Evolutionary conservation across 2,329 filamentous ascomycete species (phyloP), one percentile per base, ranked within the genome.

Genomic region (Colletotrichum aenigma): DNA sequence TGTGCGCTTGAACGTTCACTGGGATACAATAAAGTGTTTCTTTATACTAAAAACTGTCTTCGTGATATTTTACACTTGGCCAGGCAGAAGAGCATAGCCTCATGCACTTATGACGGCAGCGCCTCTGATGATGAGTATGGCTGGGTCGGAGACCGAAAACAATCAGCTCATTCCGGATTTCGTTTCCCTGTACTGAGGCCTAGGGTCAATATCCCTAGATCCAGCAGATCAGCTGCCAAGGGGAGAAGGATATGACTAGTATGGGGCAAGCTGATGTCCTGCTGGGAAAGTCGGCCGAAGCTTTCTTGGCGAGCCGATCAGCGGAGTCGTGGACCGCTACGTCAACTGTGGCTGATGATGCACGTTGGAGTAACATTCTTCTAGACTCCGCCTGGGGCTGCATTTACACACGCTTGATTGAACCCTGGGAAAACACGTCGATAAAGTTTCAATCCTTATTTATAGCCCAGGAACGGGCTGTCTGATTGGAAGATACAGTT

Each of bases 221-320:
- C 38, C 60, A 30, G 66, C n/a, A 24, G 28, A 36, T 34, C 65
- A 34, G 43, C 52, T 58, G 71, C 71, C 71, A 74, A 66, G 71
- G 15, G 36, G n/a, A 52, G 16, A 52, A 13, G 12, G 12, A 52
- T 52, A 52, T 21, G 43, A 24, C 43, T 21, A 13, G 18, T 52
- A 6, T 12, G 43, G n/a, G 43, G 43, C 43, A 52, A 13, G 6
- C 43, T 24, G 43, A n/a, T 13, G 43, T 13, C 6, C 43, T 52
- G 60, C 34, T 48, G 48, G 58, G 26, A 74, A 61, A 43, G 67
- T 21, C 66, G 65, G 66, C 71, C 71, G 71, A 74, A 74, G 71
- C 66, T 74, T 74, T 74, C 71, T 74, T 74, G 71, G 71, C 71
- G 18, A 34, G 67, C 52, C 66, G 71, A 74, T 74, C 71, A 32